Evolutionary conservation across 371 early-diverging fungal genomes (phyloP).

Genomic region (Mucor velutinosus): DNA sequence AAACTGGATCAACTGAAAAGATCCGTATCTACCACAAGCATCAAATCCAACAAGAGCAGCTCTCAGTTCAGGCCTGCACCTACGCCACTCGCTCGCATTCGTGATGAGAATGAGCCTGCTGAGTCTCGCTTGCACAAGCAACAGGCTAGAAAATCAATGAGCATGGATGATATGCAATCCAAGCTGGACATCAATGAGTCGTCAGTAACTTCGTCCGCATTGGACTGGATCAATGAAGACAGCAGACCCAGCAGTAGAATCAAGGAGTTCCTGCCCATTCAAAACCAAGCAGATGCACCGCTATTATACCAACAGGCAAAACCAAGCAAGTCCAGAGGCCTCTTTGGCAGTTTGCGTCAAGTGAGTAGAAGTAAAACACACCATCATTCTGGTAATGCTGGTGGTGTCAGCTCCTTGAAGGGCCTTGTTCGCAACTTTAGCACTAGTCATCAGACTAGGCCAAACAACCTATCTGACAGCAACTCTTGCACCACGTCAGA

Average conservation of each 20-base stretch:
- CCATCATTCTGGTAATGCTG: slow-evolving; percentile 2
- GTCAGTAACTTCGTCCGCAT: slow-evolving; percentile 13
- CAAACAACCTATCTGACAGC: neutral
- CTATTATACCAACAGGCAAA: neutral
- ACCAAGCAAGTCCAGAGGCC: slow-evolving; percentile 9
- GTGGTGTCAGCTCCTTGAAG: slow-evolving; percentile 8
- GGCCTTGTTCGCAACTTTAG: slow-evolving; percentile 28
- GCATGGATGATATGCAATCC: slow-evolving; percentile 10
- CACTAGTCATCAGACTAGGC: neutral
- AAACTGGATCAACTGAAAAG: slow-evolving; percentile 6
- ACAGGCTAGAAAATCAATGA: slow-evolving; percentile 9
- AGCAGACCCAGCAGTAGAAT: neutral
- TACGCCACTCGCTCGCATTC: neutral
- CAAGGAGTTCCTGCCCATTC: neutral
- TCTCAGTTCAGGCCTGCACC: neutral
- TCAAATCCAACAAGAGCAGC: slow-evolving; percentile 3
- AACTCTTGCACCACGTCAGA: neutral
- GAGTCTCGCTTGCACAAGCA: neutral
- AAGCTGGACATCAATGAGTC: neutral
- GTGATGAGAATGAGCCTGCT: neutral
- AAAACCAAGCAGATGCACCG: neutral
- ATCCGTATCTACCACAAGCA: slow-evolving; percentile 15
- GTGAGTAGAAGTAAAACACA: slow-evolving; percentile 21
- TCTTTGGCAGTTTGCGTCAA: slow-evolving; percentile 30
- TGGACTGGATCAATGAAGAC: slow-evolving; percentile 17